phyloP scores from a whole-genome alignment of 2,329 filamentous ascomycete species.

The Fusarium napiforme region DNA sequence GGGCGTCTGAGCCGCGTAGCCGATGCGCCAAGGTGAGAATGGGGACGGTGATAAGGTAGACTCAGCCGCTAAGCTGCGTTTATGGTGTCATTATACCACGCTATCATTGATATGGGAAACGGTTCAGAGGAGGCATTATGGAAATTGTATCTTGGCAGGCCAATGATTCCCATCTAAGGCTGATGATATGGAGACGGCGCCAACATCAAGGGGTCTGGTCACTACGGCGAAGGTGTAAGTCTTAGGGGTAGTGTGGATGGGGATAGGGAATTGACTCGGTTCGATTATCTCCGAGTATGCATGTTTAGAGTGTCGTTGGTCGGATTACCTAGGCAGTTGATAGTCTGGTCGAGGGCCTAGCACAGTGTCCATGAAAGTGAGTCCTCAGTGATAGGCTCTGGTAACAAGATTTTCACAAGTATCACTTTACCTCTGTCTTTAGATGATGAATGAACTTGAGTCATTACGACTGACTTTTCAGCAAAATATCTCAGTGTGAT shows the following conservation, averaged over 20 bases:
- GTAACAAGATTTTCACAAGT: not conserved
- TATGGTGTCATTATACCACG: constrained; percentile 7
- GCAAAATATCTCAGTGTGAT: not conserved
- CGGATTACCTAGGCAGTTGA: not conserved
- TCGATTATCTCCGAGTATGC: not conserved
- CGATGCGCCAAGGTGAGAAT: constrained; percentile 25
- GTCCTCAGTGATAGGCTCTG: not conserved
- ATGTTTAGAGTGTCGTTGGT: not conserved
- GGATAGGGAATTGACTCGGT: not conserved
- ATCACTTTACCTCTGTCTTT: not conserved
- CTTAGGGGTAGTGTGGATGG: not conserved
- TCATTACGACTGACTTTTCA: not conserved
- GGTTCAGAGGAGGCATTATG: not conserved
- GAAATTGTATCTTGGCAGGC: constrained; percentile 24
- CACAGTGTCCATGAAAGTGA: not conserved
- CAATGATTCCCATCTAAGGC: not conserved
- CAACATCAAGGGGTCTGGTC: not conserved
- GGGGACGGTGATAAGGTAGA: not conserved
- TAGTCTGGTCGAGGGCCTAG: not conserved
- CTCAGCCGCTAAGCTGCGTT: constrained; percentile 1
- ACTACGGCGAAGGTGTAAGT: not conserved
- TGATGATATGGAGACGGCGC: not conserved
- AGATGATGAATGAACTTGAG: not conserved
- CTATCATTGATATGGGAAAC: constrained; percentile 17
- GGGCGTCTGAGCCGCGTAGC: constrained; percentile 21